Percentiles rank a stretch among this genome's conserved stretches.
phyloP scores from a whole-genome alignment of 2,329 filamentous ascomycete genomes.

The Dryadomyces quercus-mongolicae region DNA sequence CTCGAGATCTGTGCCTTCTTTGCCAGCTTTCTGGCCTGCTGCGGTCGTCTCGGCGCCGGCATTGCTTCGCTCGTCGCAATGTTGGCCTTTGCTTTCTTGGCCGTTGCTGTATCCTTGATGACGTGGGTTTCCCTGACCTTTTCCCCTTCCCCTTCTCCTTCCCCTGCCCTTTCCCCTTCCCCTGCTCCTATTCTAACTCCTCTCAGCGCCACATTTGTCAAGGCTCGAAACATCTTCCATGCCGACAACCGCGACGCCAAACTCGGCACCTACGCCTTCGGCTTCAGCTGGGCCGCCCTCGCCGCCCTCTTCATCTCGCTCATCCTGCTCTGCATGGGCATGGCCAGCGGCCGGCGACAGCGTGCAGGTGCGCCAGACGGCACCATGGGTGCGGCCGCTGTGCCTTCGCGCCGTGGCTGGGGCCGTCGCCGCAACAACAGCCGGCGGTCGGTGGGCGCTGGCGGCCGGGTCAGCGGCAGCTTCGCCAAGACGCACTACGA shows the following conservation, averaged over 20 bases:
- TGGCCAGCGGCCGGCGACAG: conserved; percentile 19
- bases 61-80: conserved; percentile 46
- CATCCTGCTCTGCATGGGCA: conserved; percentile 54
- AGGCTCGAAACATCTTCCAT: conserved; percentile 55
- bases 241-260: conserved; percentile 40
- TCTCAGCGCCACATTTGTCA: conserved; percentile 47
- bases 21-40: conserved; percentile 56
- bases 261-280: conserved; percentile 59
- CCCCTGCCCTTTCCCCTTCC: conserved; percentile 11
- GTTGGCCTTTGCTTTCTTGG: conserved; percentile 57
- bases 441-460: neutral
- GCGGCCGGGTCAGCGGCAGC: conserved; percentile 7
- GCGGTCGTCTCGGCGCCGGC: conserved; percentile 56
- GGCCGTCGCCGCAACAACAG: neutral
- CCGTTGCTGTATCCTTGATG: conserved; percentile 57
- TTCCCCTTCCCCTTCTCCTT: neutral
- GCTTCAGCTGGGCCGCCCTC: conserved; percentile 65
- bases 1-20: conserved; percentile 60
- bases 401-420: neutral
- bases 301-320: conserved; percentile 53
- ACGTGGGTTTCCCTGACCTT: conserved; percentile 46
- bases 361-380: neutral
- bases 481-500: conserved; percentile 12
- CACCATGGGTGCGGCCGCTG: neutral
- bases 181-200: neutral